Evolutionary conservation across 148 eudicot genomes (phyloP).

Genomic region (Nepenthes gracilis): DNA sequence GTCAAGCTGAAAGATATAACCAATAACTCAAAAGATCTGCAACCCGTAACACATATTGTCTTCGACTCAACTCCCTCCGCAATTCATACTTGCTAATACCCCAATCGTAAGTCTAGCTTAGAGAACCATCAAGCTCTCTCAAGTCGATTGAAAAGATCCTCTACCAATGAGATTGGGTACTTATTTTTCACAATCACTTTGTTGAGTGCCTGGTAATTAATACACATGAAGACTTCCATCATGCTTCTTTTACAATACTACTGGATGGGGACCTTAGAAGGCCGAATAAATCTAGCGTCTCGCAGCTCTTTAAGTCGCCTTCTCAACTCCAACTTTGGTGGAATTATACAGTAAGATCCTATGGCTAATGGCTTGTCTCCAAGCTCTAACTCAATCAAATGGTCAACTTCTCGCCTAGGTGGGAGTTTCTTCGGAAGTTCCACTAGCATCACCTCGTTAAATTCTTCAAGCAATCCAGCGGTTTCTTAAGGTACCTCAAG

Average conservation of each 20-base stretch:
- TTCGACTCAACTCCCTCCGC: not conserved
- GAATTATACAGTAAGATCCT: not conserved
- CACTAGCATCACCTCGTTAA: not conserved
- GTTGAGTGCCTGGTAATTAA: not conserved
- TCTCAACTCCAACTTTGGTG: not conserved
- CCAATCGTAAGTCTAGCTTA: not conserved
- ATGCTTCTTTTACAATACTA: not conserved
- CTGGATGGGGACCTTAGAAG: not conserved
- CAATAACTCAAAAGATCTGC: not conserved
- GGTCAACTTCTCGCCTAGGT: not conserved
- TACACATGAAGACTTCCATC: conserved; percentile 1
- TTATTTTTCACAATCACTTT: conserved; percentile 3
- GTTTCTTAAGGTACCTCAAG: not conserved
- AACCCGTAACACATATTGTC: not conserved
- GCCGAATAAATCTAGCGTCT: not conserved
- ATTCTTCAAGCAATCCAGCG: not conserved
- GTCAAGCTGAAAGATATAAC: not conserved
- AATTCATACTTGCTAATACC: conserved; percentile 3
- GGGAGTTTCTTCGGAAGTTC: not conserved
- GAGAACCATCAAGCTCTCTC: not conserved
- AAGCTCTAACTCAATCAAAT: not conserved
- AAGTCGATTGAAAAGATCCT: conserved; percentile 1
- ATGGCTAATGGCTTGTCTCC: not conserved
- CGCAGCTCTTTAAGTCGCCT: not conserved
- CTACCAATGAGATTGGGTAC: not conserved